phyloP scores from a whole-genome alignment of 1,284 basidiomycete genomes.

The Lentinula novae-zelandiae region DNA sequence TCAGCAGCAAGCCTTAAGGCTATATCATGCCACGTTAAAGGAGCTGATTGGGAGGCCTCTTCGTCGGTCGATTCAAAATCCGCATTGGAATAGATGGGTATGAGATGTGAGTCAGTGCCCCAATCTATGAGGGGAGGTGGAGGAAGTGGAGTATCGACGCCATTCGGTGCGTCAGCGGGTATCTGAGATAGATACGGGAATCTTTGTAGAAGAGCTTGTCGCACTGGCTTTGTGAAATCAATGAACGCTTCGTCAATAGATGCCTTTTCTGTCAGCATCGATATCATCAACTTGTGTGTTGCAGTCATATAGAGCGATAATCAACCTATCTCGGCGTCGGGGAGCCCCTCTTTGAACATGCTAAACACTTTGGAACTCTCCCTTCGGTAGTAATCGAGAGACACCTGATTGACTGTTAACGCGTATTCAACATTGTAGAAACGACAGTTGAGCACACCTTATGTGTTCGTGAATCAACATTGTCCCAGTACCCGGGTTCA shows the following conservation, averaged over 20 bases:
- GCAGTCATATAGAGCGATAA: background rate
- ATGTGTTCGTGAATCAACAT: conserved; percentile 85
- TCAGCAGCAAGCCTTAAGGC: conserved; percentile 88
- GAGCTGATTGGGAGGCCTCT: conserved; percentile 27
- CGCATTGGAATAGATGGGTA: conserved; percentile 51
- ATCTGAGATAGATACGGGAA: conserved; percentile 75
- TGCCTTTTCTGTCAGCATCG: conserved; percentile 57
- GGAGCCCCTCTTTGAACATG: conserved; percentile 78
- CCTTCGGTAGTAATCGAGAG: conserved; percentile 89
- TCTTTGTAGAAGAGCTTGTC: conserved; percentile 64
- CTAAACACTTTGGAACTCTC: conserved; percentile 90
- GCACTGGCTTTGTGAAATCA: conserved; percentile 79
- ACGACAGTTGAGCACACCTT: conserved; percentile 61
- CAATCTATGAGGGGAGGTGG: conserved; percentile 69
- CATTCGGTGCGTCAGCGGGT: conserved; percentile 66
- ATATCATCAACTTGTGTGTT: background rate
- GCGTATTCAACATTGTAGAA: background rate
- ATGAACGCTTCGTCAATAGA: conserved; percentile 88
- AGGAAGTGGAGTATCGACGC: conserved; percentile 81
- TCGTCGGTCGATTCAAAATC: conserved; percentile 19
- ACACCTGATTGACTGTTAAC: conserved; percentile 56
- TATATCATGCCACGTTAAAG: conserved; percentile 84
- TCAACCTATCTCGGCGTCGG: conserved; percentile 67
- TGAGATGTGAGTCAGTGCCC: conserved; percentile 63
- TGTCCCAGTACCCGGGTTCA: conserved; percentile 87